phyloP scores from a whole-genome alignment of 495 filamentous ascomycete genomes.

The Amphirosellinia nigrospora region DNA sequence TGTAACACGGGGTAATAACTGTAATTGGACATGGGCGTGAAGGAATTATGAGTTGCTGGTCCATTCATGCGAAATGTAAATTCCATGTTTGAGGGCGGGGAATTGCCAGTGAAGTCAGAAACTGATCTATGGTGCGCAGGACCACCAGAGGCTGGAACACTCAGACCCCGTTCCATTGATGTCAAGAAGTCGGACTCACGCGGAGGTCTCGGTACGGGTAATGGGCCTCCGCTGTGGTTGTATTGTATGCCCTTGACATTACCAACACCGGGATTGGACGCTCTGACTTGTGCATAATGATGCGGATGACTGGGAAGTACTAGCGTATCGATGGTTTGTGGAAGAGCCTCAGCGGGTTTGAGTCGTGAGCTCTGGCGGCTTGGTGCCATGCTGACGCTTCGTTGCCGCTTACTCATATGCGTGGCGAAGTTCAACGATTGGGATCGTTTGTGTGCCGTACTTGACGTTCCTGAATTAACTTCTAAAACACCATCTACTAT shows the following conservation, averaged over 20 bases:
- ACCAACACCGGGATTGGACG: constrained; percentile 23
- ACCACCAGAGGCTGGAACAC: background rate
- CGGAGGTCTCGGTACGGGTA: constrained; percentile 24
- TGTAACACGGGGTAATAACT: constrained; percentile 7
- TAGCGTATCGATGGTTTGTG: constrained; percentile 29
- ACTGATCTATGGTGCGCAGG: constrained; percentile 28
- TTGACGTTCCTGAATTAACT: constrained; percentile 26
- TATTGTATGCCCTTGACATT: constrained; percentile 7
- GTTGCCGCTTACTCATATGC: constrained; percentile 9
- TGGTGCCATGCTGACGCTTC: constrained; percentile 13
- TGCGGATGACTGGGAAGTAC: constrained; percentile 33
- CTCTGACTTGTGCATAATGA: constrained; percentile 24
- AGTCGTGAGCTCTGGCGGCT: constrained; percentile 4
- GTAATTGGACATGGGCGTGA: background rate
- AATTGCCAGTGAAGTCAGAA: constrained; percentile 17
- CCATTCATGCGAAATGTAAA: background rate
- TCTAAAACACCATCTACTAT: constrained; percentile 27
- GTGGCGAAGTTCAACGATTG: constrained; percentile 45
- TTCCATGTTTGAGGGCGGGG: background rate
- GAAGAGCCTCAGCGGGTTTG: constrained; percentile 6
- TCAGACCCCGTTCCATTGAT: constrained; percentile 11
- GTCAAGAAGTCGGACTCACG: constrained; percentile 17
- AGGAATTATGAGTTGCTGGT: background rate
- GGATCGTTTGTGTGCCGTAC: constrained; percentile 44
- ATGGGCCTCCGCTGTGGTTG: constrained; percentile 22